Evolutionary conservation across 176 grass and related monocot genomes (phyloP), one percentile per base, ranked within the genome.

Genomic region (Oryza rufipogon): DNA sequence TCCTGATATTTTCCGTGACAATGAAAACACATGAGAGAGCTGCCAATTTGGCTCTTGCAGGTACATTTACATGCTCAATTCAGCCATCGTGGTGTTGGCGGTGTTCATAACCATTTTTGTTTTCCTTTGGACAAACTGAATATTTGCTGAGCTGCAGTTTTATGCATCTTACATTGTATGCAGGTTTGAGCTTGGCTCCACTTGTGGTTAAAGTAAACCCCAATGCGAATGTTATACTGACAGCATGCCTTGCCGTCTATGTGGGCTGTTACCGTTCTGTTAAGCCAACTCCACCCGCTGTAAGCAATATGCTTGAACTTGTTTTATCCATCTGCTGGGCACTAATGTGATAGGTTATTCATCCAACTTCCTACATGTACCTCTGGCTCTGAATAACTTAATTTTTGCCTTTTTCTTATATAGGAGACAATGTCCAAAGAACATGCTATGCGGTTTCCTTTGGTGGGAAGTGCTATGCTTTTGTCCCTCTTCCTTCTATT

Each of bases 361-460:
- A 47, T 23, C 15, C 22, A 36, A 13, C 5, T 52, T 52, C 4
- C 15, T 66, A 6, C 51, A 71, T 75, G 33, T 42, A 15, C 6
- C 26, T 26, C 26, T 26, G 26, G 26, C 30, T 67, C 61, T 81
- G 41, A 11, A 16, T 2, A 66, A 73, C 36, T 70, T 70, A 60
- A 13, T 58, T 33, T 80, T 68, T 81, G 23, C 48, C 11, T 39
- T 74, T 82, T 61, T 68, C 16, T 66, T 85, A 64, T 80, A 66
- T 63, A 98, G 96, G 96, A 98, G 87, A 98, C 91, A 1, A 95
- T 98, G 93, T 98, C 96, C 45, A 94, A 91, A 25, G 96, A 95
- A 78, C 96, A 95, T 90, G 96, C 96, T 60, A 98, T 98, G 96
- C 81, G 91, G 3, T 98, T 95, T 80, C 96, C 96, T 49, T 71